A percentile compares a stretch with the other conserved stretches of the same genome.
phyloP scores from a whole-genome alignment of 306 rosid species.

The Glycine soja region DNA sequence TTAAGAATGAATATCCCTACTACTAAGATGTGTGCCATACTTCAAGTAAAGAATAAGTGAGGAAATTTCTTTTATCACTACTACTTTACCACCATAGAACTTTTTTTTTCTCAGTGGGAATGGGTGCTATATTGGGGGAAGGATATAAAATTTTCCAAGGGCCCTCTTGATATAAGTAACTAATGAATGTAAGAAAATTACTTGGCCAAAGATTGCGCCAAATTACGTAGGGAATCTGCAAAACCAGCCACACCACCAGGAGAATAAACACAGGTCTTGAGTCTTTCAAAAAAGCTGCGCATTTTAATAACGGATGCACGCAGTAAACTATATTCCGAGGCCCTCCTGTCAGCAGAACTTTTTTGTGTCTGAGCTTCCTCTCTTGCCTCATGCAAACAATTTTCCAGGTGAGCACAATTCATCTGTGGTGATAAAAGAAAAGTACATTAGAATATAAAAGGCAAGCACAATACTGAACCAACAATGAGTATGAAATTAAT shows the following conservation, averaged over 20 bases:
- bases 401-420: conserved; percentile 99
- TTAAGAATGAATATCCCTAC: conserved; percentile 25
- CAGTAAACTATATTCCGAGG: conserved; percentile 79
- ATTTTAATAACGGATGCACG: conserved; percentile 85
- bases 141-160: no score
- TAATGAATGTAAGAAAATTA: conserved; percentile 51
- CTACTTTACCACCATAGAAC: conserved; percentile 12
- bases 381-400: conserved; percentile 96
- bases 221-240: conserved; percentile 70
- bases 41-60: neutral
- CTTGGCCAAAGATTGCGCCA: conserved; percentile 92
- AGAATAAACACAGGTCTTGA: conserved; percentile 73
- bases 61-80: neutral
- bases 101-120: conserved; percentile 13
- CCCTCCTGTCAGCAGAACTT: conserved; percentile 95
- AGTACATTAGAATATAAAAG: conserved; percentile 19
- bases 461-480: neutral
- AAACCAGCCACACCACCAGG: conserved; percentile 76
- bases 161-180: no score
- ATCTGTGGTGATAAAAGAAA: conserved; percentile 59
- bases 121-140: neutral
- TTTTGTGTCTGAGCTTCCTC: conserved; percentile 99
- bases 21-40: neutral
- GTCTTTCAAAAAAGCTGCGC: conserved; percentile 89
- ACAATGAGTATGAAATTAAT: no score